Conservation (phyloP, 2,329 filamentous ascomycete genomes). For the Beauveria sp. region DNA sequence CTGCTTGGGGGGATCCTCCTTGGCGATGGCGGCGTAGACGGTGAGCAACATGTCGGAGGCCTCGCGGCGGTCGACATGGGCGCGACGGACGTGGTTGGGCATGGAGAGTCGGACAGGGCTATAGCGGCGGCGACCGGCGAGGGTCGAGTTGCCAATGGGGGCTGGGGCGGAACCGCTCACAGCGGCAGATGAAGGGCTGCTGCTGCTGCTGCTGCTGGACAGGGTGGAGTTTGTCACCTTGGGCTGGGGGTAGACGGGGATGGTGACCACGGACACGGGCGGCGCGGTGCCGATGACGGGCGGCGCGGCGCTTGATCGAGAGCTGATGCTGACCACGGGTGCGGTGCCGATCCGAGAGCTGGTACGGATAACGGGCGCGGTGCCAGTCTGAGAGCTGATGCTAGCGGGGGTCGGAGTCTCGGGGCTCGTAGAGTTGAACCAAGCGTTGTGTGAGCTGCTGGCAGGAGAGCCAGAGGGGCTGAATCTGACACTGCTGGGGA, state of each 20-base stretch:
- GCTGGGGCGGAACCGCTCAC: not conserved
- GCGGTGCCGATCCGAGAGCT: no score
- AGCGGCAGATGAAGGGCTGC: not conserved
- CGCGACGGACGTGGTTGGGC: constrained; percentile 7
- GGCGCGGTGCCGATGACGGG: no score
- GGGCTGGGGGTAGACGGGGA: not conserved
- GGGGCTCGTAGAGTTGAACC: not conserved
- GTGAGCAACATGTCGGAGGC: constrained; percentile 30
- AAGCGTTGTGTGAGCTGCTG: not conserved
- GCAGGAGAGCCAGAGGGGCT: not conserved
- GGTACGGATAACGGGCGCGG: no score
- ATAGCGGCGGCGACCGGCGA: not conserved
- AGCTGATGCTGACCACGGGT: no score
- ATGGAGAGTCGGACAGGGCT: not conserved
- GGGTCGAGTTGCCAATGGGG: not conserved
- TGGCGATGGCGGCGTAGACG: constrained; percentile 32
- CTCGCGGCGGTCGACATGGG: constrained; percentile 19
- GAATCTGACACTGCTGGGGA: not conserved
- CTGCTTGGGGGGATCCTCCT: constrained; percentile 20
- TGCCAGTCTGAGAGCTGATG: not conserved
- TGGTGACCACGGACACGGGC: not conserved
- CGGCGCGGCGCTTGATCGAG: no score
- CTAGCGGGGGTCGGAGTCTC: not conserved
- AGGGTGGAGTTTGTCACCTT: not conserved
- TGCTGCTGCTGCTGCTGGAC: not conserved